Evolutionary conservation across 2,329 filamentous ascomycete species (phyloP), one percentile per base, ranked within the genome.

Genomic region (Xylaria sp.): DNA sequence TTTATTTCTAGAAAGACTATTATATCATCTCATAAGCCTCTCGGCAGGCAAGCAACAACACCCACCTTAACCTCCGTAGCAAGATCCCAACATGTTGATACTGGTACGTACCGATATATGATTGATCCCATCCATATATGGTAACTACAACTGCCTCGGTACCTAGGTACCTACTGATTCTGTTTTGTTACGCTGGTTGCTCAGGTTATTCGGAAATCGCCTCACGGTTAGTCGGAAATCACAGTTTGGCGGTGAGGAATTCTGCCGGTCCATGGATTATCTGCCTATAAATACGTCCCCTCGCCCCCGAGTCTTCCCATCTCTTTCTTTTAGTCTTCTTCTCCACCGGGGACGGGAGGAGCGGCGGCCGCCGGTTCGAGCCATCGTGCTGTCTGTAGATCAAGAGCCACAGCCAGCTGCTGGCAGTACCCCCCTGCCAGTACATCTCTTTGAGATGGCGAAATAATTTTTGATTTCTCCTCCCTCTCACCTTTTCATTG

Each of bases 401-500:
- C 31, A 53, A 6, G 20, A 38, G 25, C 31, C 17, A 53, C 31
- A 13, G 45, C 3, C 11, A 49, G 22, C 45, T 49, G 22, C 45
- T 49, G 45, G 22, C 29, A 25, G 45, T 25, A n/a, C 4, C 45
- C 45, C 5, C 15, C 31, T 13, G 5, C 31, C 13, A 25, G 50
- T 38, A 53, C 15, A 57, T 33, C 22, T 45, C 39, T 44, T 9
- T 25, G 56, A 38, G 50, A 38, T 53, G 31, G 15, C 31, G 20
- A 6, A 6, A 49, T 59, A 49, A 44, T 59, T 55, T 54, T 55
- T 53, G 6, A 27, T 42, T 29, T 31, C 11, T 9, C 7, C 20
- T 20, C 5, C 6, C 49, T 54, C 45, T 27, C 29, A n/a, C 17
- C 22, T 55, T 55, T 62, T 62, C 50, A 62, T 62, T 20, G 27